phyloP scores from a whole-genome alignment of 345 rosid genomes.

The Syzygium aromaticum region DNA sequence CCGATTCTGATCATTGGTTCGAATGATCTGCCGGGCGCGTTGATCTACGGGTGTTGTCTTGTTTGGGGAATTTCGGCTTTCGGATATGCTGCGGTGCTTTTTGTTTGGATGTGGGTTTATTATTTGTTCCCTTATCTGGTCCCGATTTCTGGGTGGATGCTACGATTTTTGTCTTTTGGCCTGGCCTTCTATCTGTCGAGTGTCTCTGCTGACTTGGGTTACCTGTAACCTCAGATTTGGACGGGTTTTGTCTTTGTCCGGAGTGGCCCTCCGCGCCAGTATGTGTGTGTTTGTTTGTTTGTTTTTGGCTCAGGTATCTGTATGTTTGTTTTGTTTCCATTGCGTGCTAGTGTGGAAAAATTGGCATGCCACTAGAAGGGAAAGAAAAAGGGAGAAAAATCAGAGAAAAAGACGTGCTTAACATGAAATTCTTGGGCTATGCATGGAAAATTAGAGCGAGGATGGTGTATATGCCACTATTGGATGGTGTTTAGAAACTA shows the following conservation, averaged over 20 bases:
- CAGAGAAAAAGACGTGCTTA: neutral
- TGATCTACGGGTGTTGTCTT: neutral
- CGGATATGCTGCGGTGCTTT: neutral
- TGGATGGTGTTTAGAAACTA: neutral
- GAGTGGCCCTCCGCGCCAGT: neutral
- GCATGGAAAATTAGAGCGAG: neutral
- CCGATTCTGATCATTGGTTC: neutral
- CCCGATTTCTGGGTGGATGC: neutral
- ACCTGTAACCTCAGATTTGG: neutral
- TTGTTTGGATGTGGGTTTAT: neutral
- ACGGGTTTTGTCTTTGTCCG: neutral
- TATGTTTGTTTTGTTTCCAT: neutral
- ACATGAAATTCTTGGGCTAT: neutral
- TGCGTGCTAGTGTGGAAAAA: neutral
- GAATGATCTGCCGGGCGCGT: neutral
- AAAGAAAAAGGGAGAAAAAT: neutral
- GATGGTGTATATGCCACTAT: neutral
- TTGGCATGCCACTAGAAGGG: neutral
- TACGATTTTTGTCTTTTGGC: neutral
- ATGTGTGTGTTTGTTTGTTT: neutral
- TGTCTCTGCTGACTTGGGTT: neutral
- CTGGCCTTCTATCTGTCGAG: conserved; percentile 1
- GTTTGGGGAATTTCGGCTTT: neutral
- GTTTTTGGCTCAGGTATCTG: neutral
- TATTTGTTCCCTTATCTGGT: neutral